Evolutionary conservation across 495 filamentous ascomycete genomes (phyloP).

Genomic region (Platismatia glauca): DNA sequence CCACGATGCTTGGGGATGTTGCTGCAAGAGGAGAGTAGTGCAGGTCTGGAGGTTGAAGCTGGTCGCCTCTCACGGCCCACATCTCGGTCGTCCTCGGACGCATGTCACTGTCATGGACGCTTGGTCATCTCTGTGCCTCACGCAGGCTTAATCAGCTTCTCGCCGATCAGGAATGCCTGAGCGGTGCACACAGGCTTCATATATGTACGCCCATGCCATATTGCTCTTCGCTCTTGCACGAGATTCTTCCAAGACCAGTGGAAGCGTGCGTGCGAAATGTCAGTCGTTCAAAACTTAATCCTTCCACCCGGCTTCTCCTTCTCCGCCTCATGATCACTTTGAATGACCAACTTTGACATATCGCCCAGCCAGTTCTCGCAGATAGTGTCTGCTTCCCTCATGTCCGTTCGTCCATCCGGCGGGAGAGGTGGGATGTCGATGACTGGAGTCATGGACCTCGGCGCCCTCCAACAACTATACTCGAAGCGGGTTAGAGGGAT

Average conservation of each 20-base stretch:
- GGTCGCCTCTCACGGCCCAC: no score
- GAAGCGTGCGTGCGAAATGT: background rate
- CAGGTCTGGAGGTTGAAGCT: no score
- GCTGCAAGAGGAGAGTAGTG: no score
- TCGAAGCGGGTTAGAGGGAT: conserved; percentile 6
- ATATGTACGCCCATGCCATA: background rate
- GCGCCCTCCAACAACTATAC: background rate
- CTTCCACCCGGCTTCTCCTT: background rate
- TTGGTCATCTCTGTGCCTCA: background rate
- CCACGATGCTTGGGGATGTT: no score
- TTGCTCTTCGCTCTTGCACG: no score
- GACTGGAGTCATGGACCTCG: conserved; percentile 1
- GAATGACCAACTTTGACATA: no score
- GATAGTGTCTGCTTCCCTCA: background rate
- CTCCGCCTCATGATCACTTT: background rate
- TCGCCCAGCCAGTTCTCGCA: no score
- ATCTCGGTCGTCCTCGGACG: background rate
- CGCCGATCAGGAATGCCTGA: background rate
- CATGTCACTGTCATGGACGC: background rate
- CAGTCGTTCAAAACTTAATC: no score
- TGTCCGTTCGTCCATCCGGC: background rate
- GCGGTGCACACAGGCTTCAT: background rate
- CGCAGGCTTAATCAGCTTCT: background rate
- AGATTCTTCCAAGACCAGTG: background rate
- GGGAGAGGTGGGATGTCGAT: background rate